Evolutionary conservation across 2,329 filamentous ascomycete genomes (phyloP), one percentile per base, ranked within the genome.

Genomic region (Cyphellophora europaea): DNA sequence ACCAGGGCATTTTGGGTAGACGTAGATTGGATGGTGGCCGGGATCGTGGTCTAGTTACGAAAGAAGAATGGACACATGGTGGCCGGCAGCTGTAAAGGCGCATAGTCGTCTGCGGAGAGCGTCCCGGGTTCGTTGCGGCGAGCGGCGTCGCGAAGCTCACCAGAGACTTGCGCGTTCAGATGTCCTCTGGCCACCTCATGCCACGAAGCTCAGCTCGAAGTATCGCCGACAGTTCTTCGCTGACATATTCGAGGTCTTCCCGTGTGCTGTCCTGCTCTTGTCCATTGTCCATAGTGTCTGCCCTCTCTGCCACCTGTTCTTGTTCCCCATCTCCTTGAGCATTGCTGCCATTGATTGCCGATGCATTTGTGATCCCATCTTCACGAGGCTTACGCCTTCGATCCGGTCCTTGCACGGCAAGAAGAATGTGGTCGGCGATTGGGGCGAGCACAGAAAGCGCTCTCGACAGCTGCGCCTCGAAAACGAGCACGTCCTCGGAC

Each of bases 101-200:
- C n/a, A n/a, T n/a, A n/a, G n/a, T n/a, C n/a, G n/a, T n/a, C n/a
- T n/a, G n/a, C n/a, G n/a, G n/a, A n/a, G n/a, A n/a, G n/a, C n/a
- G n/a, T n/a, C n/a, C n/a, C n/a, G n/a, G n/a, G n/a, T n/a, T n/a
- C n/a, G n/a, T n/a, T n/a, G n/a, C n/a, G n/a, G n/a, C n/a, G n/a
- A n/a, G n/a, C n/a, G n/a, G n/a, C n/a, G n/a, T n/a, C n/a, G n/a
- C n/a, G n/a, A n/a, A n/a, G n/a, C n/a, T n/a, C n/a, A n/a, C n/a
- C n/a, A n/a, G n/a, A n/a, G n/a, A n/a, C n/a, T n/a, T n/a, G n/a
- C n/a, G n/a, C n/a, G n/a, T 11, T 48, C 41, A 50, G 19, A 49
- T 48, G 30, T 49, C 48, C 13, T 47, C 43, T 4, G 48, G 48
- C 48, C 46, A 49, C 35, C 37, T 47, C 19, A 50, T 29, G 15